Evolutionary conservation across 2,329 filamentous ascomycete genomes (phyloP).

Genomic region (Colletotrichum lupini): DNA sequence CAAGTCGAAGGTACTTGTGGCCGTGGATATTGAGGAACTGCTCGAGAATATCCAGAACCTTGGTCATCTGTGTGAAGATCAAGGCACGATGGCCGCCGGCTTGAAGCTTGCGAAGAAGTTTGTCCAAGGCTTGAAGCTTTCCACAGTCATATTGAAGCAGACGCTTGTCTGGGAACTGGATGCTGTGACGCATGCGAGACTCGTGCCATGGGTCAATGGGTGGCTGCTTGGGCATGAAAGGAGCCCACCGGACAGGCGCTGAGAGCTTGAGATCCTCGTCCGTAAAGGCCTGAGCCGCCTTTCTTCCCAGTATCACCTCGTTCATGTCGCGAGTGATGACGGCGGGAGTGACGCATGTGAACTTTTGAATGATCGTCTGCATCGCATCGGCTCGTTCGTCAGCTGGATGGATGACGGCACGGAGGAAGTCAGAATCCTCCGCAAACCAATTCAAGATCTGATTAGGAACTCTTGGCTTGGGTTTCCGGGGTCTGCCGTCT

Average conservation of each 20-base stretch:
- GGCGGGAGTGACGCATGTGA: constrained; percentile 91
- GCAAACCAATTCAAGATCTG: constrained; percentile 81
- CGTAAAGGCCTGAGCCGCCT: constrained; percentile 67
- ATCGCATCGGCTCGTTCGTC: constrained; percentile 78
- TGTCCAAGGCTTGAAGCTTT: constrained; percentile 91
- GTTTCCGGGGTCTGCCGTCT: constrained; percentile 67
- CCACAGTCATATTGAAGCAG: constrained; percentile 98
- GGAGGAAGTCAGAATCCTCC: constrained; percentile 72
- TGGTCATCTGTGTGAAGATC: constrained; percentile 99
- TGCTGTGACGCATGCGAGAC: constrained; percentile 89
- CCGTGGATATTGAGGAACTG: constrained; percentile 98
- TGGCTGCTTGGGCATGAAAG: constrained; percentile 66
- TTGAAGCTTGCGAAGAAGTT: constrained; percentile 86
- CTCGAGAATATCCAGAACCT: constrained; percentile 96
- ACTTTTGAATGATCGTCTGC: constrained; percentile 83
- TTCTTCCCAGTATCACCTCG: constrained; percentile 72
- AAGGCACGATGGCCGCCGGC: constrained; percentile 91
- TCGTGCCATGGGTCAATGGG: constrained; percentile 89
- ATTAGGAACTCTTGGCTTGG: constrained; percentile 68
- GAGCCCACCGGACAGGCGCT: constrained; percentile 64
- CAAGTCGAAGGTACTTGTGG: constrained; percentile 94
- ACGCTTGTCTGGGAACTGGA: constrained; percentile 96
- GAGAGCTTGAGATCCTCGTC: constrained; percentile 68
- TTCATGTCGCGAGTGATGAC: constrained; percentile 85
- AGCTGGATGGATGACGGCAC: constrained; percentile 78